Base-by-base conservation (phyloP, 148 eudicot species). In the Vaccinium darrowii region DNA sequence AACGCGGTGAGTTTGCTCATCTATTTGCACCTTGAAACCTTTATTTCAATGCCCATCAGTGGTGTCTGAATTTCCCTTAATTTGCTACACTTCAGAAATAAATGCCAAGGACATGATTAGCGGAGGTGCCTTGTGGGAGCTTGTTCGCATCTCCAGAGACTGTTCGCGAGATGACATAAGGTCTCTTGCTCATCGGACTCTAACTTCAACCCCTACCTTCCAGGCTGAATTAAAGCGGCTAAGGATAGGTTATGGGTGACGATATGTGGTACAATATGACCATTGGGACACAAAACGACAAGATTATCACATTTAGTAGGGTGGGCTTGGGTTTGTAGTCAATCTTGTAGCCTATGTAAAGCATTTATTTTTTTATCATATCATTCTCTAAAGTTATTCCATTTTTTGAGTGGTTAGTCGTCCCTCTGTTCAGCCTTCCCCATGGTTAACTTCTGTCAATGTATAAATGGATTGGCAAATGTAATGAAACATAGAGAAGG, bases 101-200 rank as follows among this genome's bases (percentile, higher is more conserved):
- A 95, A 95, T 88, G 95, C 98, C 0, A 94, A 90, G 87, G 98
- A 96, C 84, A 92, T 96, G 96, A 92, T 93, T 71, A 88, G 76
- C 74, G 98, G 88, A 78, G 98, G 98, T 86, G 98, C 98, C 78
- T 87, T 96, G 50, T 92, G 94, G 95, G 98, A 94, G 88, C 94
- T 96, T 82, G 98, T 93, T 80, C 94, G 98, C 39, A 93, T 96
- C 78, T 91, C 96, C 54, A 91, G 93, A 73, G 98, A 94, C 76
- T 96, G 98, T 78, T 87, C 93, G 62, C 88, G 98, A n/a, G 95
- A 93, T 8, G 98, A 95, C 87, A 91, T 95, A 82, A 90, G 92
- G 85, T 84, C 85, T 88, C 98, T 95, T 83, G 98, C 98, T 69
- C 88, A 86, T 30, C 92, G 92, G 4, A 93, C 93, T 7, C 92